Evolutionary conservation across 2,329 filamentous ascomycete species (phyloP), one percentile per base, ranked within the genome.

Genomic region (Tricladium varicosporioides): DNA sequence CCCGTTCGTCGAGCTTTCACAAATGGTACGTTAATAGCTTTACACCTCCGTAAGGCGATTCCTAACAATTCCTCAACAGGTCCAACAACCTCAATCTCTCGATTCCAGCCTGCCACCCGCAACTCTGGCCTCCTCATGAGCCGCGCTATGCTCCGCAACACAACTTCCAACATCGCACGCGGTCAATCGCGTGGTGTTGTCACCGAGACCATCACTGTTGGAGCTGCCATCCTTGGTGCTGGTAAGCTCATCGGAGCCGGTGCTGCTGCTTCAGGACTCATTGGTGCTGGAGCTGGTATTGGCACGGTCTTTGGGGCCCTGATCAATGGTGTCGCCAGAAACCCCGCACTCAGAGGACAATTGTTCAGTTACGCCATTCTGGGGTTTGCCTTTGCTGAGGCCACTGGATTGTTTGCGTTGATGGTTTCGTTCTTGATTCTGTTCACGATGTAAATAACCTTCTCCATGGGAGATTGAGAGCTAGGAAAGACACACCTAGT

Each of bases 321-420:
- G 66, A 79, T 82, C 70, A 73, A 75, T 66, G 76, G 78, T 74
- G 78, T 80, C 61, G 78, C 79, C 70, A 76, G 79, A 68, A 82
- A 82, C 78, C 79, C 79, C 60, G 76, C 76, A 64, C 74, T 82
- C 70, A 74, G 78, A 71, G 78, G 76, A 70, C 79, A 81, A 73
- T 76, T 81, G 71, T 81, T 85, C 80, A 78, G 78, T 64, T 84
- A 84, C 76, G 82, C 82, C 76, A 81, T 84, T 76, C 73, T 85
- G 70, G 82, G 81, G 73, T 84, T 84, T 75, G 82, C 82, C 70
- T 83, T 85, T 74, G 80, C 81, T 71, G 81, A 85, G 74, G 82
- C 82, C 71, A 84, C 82, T 67, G 81, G 82, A 72, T 75, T 81
- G 60, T 81, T 81, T 74, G 78, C 79, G 63, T 75, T 81, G 69